Evolutionary conservation across 2,329 filamentous ascomycete genomes (phyloP), one percentile per base, ranked within the genome.

Genomic region (Cladosporium sp.): DNA sequence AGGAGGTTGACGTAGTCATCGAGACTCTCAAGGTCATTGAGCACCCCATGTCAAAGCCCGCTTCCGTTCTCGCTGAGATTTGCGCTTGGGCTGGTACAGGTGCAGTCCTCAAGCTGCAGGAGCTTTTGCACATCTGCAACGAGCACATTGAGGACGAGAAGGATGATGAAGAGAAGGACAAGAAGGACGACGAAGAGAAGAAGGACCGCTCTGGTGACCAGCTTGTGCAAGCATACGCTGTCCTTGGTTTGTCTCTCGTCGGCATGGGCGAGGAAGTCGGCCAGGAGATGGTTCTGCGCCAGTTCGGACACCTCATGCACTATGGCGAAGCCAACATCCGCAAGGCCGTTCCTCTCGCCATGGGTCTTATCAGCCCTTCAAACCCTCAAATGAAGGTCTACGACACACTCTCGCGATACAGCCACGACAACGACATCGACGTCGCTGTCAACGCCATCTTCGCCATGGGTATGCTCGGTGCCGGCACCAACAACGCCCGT

Each of bases 371-470:
- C 70, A 96, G 90, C 76, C 91, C 95, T 12, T 97, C 91, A 77
- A 99, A 99, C 78, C 94, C 94, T 10, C 95, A 99, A 74, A 99
- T 99, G 93, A 99, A 97, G 81, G 90, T 99, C 48, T 99, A 99
- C 78, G 94, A 99, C 74, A 99, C 94, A 0, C 80, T 99, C 10
- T 99, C 94, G 52, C 83, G 94, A 70, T 99, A 99, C 82, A 95
- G 89, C 63, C 94, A 99, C 82, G 94, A 99, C 78, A 99, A 94
- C 65, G 94, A 99, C 77, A 95, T 93, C 61, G 94, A 99, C 69
- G 94, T 99, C 47, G 94, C 94, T 37, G 89, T 99, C 75, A 99
- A 97, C 71, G 91, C 94, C 68, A 99, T 99, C 71, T 99, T 99
- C 70, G 92, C 94, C 65, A 99, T 99, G 94, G 94, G 94, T 75